Conservation (phyloP, 2,329 filamentous ascomycete species). For the Trichoderma guizhouense region DNA sequence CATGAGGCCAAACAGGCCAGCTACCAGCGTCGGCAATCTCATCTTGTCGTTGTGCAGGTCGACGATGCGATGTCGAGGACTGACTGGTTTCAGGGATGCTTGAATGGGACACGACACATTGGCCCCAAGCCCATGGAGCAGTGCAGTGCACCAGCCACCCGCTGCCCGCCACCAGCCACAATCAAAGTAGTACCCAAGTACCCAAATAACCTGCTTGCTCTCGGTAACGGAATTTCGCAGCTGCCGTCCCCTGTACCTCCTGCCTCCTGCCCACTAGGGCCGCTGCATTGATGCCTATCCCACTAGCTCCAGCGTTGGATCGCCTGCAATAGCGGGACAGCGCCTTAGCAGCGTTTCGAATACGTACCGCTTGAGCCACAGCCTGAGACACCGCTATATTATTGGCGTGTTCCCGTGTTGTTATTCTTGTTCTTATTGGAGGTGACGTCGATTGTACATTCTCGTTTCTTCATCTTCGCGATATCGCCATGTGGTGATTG, state of each 20-base stretch:
- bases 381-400: constrained; percentile 15
- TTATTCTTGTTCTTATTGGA: neutral
- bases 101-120: constrained; percentile 20
- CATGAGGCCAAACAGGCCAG: constrained; percentile 69
- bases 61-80: constrained; percentile 30
- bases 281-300: constrained; percentile 10
- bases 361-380: constrained; percentile 16
- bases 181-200: too few relatives aligned
- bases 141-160: constrained; percentile 2
- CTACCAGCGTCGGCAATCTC: constrained; percentile 60
- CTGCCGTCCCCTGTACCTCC: constrained; percentile 17
- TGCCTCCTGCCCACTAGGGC: neutral
- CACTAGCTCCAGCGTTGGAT: neutral
- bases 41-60: constrained; percentile 45
- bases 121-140: neutral
- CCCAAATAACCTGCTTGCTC: too few relatives aligned
- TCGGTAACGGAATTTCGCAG: constrained; percentile 24
- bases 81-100: constrained; percentile 13
- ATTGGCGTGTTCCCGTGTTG: constrained; percentile 17
- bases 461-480: neutral
- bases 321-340: neutral
- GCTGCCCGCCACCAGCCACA: neutral
- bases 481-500: constrained; percentile 17
- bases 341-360: constrained; percentile 6
- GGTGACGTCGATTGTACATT: constrained; percentile 18